Base-by-base conservation (phyloP, 768 basidiomycete genomes). In the Lactarius quietus region DNA sequence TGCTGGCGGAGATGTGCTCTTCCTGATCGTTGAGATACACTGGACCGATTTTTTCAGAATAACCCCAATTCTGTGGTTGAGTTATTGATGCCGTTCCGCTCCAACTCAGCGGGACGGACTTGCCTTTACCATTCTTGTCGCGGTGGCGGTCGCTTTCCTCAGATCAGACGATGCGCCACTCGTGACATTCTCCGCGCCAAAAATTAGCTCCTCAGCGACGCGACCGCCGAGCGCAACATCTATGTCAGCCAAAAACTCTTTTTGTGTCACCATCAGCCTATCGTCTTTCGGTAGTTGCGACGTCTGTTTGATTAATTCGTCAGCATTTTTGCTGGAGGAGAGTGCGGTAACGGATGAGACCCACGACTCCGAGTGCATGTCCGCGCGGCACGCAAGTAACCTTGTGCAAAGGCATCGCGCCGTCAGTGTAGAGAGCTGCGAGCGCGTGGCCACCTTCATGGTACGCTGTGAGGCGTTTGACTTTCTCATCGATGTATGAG, bases 331-430 rank as follows among this genome's bases (percentile, higher is more conserved):
- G 28, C n/a, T 3, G 18, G 28, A 53, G n/a, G 28, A n/a, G 17
- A 15, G 29, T 9, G 23, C 17, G n/a, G 51, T 20, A 15, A 8
- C 8, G 15, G 7, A 28, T 36, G 55, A 65, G 65, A 83, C 88
- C 69, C 78, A 93, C 92, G 70, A 90, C 78, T 63, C 95, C 95
- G 53, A 98, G 82, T 26, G 95, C 90, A 73, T 96, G 91, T 31
- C 97, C 97, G 71, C 97, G 90, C 45, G 96, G 96, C 60, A 99
- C 85, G 74, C 96, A 97, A 29, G 96, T 98, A 38, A 98, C 96
- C 79, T 97, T 97, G 77, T 98, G 95, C 68, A 99, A 78, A 48
- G 97, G 97, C 85, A 95, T 94, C 51, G 95, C 94, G 57, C 95
- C 96, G 67, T 92, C 85, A 1, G 97, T 98, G 74, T 94, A 94